Evolutionary conservation across 495 filamentous ascomycete genomes (phyloP).

Genomic region (Podospora bellae-mahoneyi): DNA sequence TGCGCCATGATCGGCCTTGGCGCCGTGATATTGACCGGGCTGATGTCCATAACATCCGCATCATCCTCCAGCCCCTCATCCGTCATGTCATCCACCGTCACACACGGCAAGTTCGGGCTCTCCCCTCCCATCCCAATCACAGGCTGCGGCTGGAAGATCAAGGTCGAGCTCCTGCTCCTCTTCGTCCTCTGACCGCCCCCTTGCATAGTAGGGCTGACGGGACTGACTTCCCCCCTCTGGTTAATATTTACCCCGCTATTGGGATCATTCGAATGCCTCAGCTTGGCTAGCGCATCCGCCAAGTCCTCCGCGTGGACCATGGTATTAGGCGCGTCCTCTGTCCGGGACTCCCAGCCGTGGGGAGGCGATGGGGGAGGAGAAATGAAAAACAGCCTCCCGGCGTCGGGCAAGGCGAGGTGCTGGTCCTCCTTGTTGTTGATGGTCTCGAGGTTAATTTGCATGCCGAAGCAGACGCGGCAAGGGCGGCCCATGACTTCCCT

Average conservation of each 20-base stretch:
- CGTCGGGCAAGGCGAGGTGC: constrained; percentile 77
- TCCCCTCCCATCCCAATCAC: constrained; percentile 50
- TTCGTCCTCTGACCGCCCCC: constrained; percentile 27
- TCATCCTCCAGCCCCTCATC: constrained; percentile 35
- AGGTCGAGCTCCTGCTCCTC: constrained; percentile 41
- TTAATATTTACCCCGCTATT: not conserved
- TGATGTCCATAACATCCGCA: constrained; percentile 38
- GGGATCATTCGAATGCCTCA: constrained; percentile 45
- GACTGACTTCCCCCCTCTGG: constrained; percentile 1
- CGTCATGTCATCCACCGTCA: constrained; percentile 87
- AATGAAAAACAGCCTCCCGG: constrained; percentile 95
- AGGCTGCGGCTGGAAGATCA: constrained; percentile 48
- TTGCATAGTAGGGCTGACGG: constrained; percentile 30
- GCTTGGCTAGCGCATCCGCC: constrained; percentile 68
- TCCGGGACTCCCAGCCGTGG: constrained; percentile 84
- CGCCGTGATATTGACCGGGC: constrained; percentile 43
- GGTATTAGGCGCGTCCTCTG: constrained; percentile 91
- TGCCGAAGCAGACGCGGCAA: constrained; percentile 85
- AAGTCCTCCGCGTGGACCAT: constrained; percentile 89
- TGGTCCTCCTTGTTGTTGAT: constrained; percentile 44
- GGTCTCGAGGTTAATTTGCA: constrained; percentile 54
- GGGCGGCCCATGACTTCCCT: constrained; percentile 64
- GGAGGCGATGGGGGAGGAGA: constrained; percentile 88
- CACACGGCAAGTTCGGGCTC: constrained; percentile 76
- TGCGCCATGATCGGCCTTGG: constrained; percentile 62